Base-by-base conservation (phyloP, 495 filamentous ascomycete genomes). In the Penicillium dipodomyicola region DNA sequence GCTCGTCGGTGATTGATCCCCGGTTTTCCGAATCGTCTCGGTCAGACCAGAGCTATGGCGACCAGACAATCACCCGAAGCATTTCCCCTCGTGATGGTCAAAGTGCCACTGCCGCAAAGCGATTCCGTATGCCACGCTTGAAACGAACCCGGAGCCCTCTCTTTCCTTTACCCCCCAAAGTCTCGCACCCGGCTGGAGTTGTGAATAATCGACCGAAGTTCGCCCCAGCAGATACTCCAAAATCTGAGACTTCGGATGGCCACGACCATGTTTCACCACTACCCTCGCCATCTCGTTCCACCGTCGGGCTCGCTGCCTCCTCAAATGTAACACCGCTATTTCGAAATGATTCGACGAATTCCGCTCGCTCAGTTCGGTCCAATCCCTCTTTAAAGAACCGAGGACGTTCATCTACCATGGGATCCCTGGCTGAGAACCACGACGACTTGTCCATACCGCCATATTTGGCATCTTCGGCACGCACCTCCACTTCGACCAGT, bases 1-100 rank as follows among this genome's bases (percentile, higher is more conserved):
- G 42, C 72, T 85, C 37, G 64, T 96, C 87, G 5, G 79, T 89
- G 14, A 84, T 86, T 2, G 78, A 87, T 43, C 81, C 84, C 49
- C 80, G 94, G 40, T 78, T 90, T 23, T 97, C 94, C 4, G 94
- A 97, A 58, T 97, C 94, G 0, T 96, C 92, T 22, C 85, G 90
- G 50, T 96, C 93, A 19, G 92, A 96, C 67, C 87, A 84, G 27
- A 95, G 92, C 70, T 85, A 86, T 11, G 85, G 81, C n/a, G 91
- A 96, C 32, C 87, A 83, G 58, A 77, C 83, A 5, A 84, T 58
- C 29, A 39, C 52, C 15, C 66, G 63, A 11, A 65, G 60, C 7
- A 62, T 62, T 32, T 69, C 67, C 10, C 69, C 70, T 1, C 63
- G 61, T 29, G 72, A 72, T 5, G 56, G 41, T 15, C 49, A 59